phyloP scores from a whole-genome alignment of 768 basidiomycete genomes.

The Udeniomyces megalosporus region DNA sequence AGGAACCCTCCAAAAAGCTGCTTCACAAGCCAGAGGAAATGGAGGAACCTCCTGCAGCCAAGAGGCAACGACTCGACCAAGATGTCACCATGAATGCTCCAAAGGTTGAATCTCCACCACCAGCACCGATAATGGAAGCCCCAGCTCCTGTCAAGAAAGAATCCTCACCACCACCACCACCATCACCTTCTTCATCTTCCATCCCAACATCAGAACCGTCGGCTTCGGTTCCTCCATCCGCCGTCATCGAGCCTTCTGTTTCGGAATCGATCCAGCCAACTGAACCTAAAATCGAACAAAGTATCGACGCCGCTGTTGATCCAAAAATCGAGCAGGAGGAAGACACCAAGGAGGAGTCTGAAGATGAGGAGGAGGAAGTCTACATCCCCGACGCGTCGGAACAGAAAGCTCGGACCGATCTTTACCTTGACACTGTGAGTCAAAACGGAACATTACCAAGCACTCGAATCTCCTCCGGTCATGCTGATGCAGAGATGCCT shows the following conservation, averaged over 20 bases:
- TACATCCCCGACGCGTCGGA: constrained; percentile 22
- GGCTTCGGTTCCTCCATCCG: neutral
- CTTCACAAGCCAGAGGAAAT: neutral
- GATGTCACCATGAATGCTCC: neutral
- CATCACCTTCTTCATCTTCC: no score
- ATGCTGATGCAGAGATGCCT: neutral
- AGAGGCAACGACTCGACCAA: neutral
- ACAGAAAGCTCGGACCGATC: constrained; percentile 44
- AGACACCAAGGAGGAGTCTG: constrained; percentile 22
- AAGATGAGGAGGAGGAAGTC: constrained; percentile 26
- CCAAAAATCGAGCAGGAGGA: neutral
- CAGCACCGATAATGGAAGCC: neutral
- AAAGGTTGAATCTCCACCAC: neutral
- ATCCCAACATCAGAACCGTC: neutral
- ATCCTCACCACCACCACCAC: no score
- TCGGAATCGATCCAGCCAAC: no score
- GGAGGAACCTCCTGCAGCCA: neutral
- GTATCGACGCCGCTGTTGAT: neutral
- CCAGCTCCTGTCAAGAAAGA: neutral
- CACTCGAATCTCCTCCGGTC: neutral
- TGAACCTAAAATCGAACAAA: no score
- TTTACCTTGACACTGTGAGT: constrained; percentile 85
- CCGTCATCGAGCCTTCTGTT: no score
- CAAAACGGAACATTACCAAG: neutral
- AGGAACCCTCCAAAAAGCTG: neutral